phyloP scores from a whole-genome alignment of 768 basidiomycete genomes.

The Lactifluus echinatus region DNA sequence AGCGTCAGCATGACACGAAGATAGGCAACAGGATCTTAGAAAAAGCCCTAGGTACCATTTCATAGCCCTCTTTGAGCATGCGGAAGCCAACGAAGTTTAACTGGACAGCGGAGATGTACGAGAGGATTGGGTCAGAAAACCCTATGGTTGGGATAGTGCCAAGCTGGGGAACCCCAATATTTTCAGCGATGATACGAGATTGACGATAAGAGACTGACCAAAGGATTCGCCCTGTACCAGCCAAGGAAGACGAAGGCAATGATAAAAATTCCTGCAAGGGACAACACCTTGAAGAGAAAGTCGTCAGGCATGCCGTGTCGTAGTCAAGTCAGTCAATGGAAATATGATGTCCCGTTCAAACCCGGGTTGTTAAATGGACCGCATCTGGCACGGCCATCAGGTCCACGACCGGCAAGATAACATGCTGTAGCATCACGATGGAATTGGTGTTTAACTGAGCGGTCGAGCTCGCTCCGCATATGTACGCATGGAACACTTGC shows the following conservation, averaged over 20 bases:
- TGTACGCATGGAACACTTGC: too few relatives aligned
- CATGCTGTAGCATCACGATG: too few relatives aligned
- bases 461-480: too few relatives aligned
- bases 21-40: too few relatives aligned
- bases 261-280: neutral
- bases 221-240: conserved; percentile 3
- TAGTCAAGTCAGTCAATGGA: too few relatives aligned
- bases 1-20: neutral
- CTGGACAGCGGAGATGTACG: conserved; percentile 19
- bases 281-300: neutral
- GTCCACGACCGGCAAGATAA: too few relatives aligned
- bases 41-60: conserved; percentile 21
- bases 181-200: neutral
- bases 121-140: conserved; percentile 13
- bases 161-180: neutral
- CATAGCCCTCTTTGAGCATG: conserved; percentile 30
- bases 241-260: neutral
- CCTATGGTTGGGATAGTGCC: conserved; percentile 12
- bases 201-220: neutral
- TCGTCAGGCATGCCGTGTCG: conserved; percentile 1
- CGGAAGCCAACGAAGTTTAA: conserved; percentile 23
- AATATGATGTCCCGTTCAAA: too few relatives aligned
- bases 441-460: too few relatives aligned
- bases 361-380: too few relatives aligned
- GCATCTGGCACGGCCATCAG: too few relatives aligned